These are phyloP conservation scores for Penicillium sumatraense DNA, from an alignment of 2,329 filamentous ascomycete species.

Conservation along the genomic window DNA sequence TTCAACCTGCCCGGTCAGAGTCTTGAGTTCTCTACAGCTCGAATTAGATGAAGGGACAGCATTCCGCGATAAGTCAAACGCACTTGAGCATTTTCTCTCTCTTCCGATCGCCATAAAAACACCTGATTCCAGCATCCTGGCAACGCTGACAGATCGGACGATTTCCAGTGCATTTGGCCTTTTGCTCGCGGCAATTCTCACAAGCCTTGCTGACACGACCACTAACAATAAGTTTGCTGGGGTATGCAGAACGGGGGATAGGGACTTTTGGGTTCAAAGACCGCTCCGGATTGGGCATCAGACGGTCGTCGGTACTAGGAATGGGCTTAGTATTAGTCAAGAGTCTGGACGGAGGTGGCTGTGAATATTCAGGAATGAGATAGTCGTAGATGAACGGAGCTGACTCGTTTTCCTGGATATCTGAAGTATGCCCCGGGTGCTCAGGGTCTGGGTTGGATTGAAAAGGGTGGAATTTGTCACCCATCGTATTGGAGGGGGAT, in stretches of 20 bases:
- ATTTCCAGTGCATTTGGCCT: slow-evolving; percentile 53
- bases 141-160: slow-evolving; percentile 49
- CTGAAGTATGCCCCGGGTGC: neutral
- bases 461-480: neutral
- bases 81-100: slow-evolving; percentile 49
- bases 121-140: slow-evolving; percentile 44
- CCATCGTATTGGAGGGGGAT: neutral
- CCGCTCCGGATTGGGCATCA: slow-evolving; percentile 16
- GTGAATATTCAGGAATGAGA: neutral
- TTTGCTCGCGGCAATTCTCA: slow-evolving; percentile 51
- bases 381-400: neutral
- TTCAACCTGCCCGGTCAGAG: slow-evolving; percentile 43
- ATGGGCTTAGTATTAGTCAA: slow-evolving; percentile 18
- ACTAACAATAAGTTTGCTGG: slow-evolving; percentile 28
- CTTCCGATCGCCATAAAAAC: slow-evolving; percentile 51
- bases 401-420: neutral
- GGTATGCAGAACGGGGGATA: slow-evolving; percentile 32
- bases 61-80: slow-evolving; percentile 13
- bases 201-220: slow-evolving; percentile 46
- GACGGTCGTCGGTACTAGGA: slow-evolving; percentile 17
- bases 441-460: neutral
- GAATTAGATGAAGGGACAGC: slow-evolving; percentile 6
- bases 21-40: slow-evolving; percentile 39
- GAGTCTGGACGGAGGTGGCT: slow-evolving; percentile 4
- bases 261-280: slow-evolving; percentile 34